Conservation (phyloP, 2,329 filamentous ascomycete genomes). For the Monosporascus sp. region DNA sequence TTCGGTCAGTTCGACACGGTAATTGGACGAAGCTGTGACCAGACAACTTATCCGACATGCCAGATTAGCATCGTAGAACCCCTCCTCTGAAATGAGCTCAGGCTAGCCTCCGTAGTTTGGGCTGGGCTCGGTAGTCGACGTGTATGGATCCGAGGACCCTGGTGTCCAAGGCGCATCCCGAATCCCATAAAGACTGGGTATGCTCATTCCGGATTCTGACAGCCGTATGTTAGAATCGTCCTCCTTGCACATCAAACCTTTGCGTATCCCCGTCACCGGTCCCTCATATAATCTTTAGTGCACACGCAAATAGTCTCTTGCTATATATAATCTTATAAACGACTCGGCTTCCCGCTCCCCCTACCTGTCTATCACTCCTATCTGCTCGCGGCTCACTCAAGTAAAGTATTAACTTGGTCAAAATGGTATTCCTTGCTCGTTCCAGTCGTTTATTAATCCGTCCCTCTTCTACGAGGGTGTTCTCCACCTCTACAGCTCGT, state of each 20-base stretch:
- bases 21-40: background rate
- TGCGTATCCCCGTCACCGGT: too few relatives aligned
- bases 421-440: slow-evolving; percentile 55
- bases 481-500: slow-evolving; percentile 22
- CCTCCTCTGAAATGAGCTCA: background rate
- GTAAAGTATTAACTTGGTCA: slow-evolving; percentile 9
- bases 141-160: background rate
- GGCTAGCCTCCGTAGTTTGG: background rate
- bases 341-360: too few relatives aligned
- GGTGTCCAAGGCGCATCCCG: background rate
- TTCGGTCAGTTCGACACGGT: background rate
- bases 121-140: background rate
- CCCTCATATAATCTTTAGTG: too few relatives aligned
- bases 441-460: slow-evolving; percentile 41
- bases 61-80: background rate
- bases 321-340: too few relatives aligned
- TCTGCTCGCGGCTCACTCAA: background rate
- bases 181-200: background rate
- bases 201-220: background rate
- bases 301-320: too few relatives aligned
- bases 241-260: background rate
- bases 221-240: background rate
- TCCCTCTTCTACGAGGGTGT: slow-evolving; percentile 19
- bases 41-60: background rate
- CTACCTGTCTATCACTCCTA: background rate